phyloP scores from a whole-genome alignment of 352 stramenopile genomes.

The Pythium sukuiense region DNA sequence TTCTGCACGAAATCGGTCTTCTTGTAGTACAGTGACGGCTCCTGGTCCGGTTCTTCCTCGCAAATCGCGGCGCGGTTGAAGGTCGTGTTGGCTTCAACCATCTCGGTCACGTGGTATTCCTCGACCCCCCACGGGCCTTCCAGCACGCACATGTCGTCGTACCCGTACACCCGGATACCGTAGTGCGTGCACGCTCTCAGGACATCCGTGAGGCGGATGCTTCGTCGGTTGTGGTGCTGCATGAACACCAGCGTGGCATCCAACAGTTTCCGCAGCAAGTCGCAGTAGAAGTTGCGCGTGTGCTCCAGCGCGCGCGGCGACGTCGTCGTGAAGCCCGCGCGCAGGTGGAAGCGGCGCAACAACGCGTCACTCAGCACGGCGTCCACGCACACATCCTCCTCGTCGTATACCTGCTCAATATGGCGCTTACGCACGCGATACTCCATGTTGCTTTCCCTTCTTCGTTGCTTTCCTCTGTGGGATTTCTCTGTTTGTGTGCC shows the following conservation, averaged over 20 bases:
- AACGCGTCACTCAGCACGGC: conserved; percentile 42
- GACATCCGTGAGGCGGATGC: conserved; percentile 63
- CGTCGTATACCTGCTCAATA: conserved; percentile 6
- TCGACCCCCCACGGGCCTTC: conserved; percentile 27
- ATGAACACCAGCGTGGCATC: conserved; percentile 49
- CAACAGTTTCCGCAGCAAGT: conserved; percentile 62
- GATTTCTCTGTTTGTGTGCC: conserved; percentile 3
- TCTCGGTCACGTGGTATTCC: conserved; percentile 68
- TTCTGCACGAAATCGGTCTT: conserved; percentile 71
- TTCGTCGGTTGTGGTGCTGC: conserved; percentile 42
- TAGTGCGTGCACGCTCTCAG: conserved; percentile 60
- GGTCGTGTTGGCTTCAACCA: conserved; percentile 47
- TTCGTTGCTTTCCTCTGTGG: not conserved
- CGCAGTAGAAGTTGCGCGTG: conserved; percentile 45
- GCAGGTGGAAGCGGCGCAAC: conserved; percentile 70
- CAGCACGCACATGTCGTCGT: conserved; percentile 72
- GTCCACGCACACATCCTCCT: not conserved
- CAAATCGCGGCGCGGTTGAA: conserved; percentile 27
- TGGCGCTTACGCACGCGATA: conserved; percentile 63
- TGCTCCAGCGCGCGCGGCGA: conserved; percentile 37
- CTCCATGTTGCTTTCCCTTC: conserved; percentile 16
- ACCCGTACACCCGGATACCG: conserved; percentile 76
- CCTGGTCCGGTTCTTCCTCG: conserved; percentile 52
- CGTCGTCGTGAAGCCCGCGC: conserved; percentile 60
- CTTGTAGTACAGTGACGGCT: conserved; percentile 46